Percentiles rank a stretch among this genome's conserved stretches.
These are phyloP conservation scores for Brassica nigra DNA, from an alignment of 345 rosid genomes.

Conservation along the genomic window DNA sequence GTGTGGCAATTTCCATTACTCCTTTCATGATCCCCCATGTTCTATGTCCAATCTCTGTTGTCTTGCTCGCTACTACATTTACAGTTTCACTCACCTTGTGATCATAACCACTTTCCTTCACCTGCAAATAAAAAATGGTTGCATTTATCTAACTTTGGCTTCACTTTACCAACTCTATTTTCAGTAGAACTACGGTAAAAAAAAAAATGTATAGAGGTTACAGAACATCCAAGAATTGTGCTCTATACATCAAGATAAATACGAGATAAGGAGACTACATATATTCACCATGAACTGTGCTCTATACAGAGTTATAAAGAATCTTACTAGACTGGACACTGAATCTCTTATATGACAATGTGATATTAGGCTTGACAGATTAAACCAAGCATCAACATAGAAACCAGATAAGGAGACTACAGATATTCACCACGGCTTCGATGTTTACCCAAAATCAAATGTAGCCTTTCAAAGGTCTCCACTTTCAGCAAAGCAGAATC, in stretches of 20 bases:
- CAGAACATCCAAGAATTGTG: not conserved
- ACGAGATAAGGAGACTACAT: not conserved
- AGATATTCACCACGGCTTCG: not conserved
- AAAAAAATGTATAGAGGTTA: not conserved
- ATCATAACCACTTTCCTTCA: conserved; percentile 92
- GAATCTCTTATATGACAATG: not conserved
- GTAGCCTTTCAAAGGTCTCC: not conserved
- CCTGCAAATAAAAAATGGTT: conserved; percentile 50
- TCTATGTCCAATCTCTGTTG: conserved; percentile 85
- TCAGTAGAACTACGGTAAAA: not conserved
- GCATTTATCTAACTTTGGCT: not conserved
- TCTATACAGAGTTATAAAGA: not conserved
- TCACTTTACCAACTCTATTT: not conserved
- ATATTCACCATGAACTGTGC: not conserved
- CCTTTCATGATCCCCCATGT: conserved; percentile 99
- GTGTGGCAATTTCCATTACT: conserved; percentile 86
- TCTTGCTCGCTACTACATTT: conserved; percentile 79
- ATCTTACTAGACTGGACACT: not conserved
- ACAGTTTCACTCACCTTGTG: conserved; percentile 91
- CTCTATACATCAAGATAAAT: not conserved
- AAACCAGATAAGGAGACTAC: conserved; percentile 10
- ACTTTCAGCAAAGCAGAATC: not conserved
- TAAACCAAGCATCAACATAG: conserved; percentile 1
- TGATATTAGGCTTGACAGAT: not conserved
- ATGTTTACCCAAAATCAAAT: not conserved